Evolutionary conservation across 805 yeast genomes (phyloP), one percentile per base, ranked within the genome.

Genomic region (Henningerozyma blattae): DNA sequence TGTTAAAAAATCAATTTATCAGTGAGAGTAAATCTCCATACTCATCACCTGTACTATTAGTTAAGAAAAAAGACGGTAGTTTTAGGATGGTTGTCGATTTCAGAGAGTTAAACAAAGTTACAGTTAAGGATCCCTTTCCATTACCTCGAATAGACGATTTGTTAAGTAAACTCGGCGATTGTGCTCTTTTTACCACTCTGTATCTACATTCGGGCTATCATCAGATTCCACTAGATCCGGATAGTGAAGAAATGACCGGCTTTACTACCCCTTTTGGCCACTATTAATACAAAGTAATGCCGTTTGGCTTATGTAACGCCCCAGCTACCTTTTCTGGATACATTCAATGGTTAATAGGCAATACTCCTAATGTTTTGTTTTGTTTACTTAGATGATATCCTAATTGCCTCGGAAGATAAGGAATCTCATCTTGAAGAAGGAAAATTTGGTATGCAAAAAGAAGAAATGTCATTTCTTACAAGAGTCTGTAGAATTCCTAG

Each of bases 261-360:
- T 39, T 38, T 32, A 32, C 34, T 8, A 42, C 39, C 12, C 40
- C 38, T 9, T 22, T 20, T 14, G 44, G 44, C 17, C 31, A 44
- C 18, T 38, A 40, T 18, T 36, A 38, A 25, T 42, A 37, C 17
- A 34, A 30, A 15, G 47, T 40, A 1, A 43, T 46, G 48, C 48
- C 44, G 1, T 37, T 46, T 34, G 48, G 48, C 3, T 19, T 39
- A 8, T 30, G 28, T 4, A 42, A 43, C 20, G 44, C 46, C 3
- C 46, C 45, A 5, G 30, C 36, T 15, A 43, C 47, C 1, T 45
- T 46, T 29, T 34, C 43, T 4, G 17, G 45, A 4, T 40, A 40
- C 25, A 45, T 45, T 45, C 34, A 44, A 9, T 41, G 37, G 17
- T 7, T 43, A 3, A 38, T 43, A 34, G 33, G 45, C n/a, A n/a